Evolutionary conservation across 345 rosid species (phyloP).

Genomic region (Eucalyptus polybractea): DNA sequence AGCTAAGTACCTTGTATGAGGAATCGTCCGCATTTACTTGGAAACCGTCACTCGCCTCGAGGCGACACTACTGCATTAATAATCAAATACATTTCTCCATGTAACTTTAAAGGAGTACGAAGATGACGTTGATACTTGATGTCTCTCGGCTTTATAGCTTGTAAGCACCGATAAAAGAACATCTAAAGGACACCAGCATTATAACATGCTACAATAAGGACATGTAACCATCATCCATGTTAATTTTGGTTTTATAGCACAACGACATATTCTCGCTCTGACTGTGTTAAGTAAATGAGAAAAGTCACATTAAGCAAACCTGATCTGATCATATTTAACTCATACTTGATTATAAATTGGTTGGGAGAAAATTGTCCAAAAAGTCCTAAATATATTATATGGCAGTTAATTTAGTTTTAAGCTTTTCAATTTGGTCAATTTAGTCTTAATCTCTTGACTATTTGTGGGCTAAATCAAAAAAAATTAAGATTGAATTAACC

Average conservation of each 20-base stretch:
- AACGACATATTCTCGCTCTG: too few relatives aligned
- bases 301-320: too few relatives aligned
- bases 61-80: neutral
- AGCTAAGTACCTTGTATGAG: neutral
- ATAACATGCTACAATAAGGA: neutral
- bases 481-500: too few relatives aligned
- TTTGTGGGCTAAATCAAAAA: rapidly evolving
- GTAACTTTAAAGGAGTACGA: neutral
- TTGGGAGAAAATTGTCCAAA: neutral
- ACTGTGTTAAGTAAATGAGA: too few relatives aligned
- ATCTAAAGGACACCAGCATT: neutral
- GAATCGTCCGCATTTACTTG: neutral
- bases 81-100: neutral
- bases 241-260: neutral
- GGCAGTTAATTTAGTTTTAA: too few relatives aligned
- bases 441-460: too few relatives aligned
- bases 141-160: neutral
- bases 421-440: too few relatives aligned
- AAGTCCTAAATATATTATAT: rapidly evolving
- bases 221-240: neutral
- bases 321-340: neutral
- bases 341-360: neutral
- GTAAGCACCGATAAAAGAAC: neutral
- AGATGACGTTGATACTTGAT: neutral
- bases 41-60: neutral